Conservation (phyloP, 2,329 filamentous ascomycete genomes). For the Leptographium procerum region DNA sequence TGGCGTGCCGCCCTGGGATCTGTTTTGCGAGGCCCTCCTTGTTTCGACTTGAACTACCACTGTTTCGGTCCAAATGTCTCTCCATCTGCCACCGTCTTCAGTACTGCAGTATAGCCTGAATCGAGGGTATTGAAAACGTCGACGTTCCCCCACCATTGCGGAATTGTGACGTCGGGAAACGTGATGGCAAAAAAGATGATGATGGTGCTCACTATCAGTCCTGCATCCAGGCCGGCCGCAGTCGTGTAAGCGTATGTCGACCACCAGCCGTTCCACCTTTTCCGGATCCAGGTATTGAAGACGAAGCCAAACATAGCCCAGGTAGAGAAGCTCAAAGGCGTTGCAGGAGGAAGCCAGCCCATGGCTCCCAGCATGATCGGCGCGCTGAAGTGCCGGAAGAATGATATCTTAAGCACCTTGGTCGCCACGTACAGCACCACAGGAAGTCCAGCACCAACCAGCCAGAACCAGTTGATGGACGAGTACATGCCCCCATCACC, state of each 20-base stretch:
- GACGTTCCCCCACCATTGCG: slow-evolving; percentile 5
- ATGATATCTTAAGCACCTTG: slow-evolving; percentile 20
- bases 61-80: background rate
- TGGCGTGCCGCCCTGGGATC: too few species aligned
- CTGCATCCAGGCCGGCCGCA: slow-evolving; percentile 38
- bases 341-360: slow-evolving; percentile 24
- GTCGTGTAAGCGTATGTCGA: slow-evolving; percentile 32
- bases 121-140: background rate
- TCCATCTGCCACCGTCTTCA: background rate
- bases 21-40: too few species aligned
- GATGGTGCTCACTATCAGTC: slow-evolving; percentile 31
- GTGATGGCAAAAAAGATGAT: background rate
- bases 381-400: slow-evolving; percentile 27
- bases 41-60: too few species aligned
- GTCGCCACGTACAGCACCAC: slow-evolving; percentile 23
- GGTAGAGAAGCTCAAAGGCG: slow-evolving; percentile 28
- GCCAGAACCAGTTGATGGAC: slow-evolving; percentile 31
- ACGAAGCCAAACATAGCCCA: slow-evolving; percentile 23
- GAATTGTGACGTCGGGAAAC: background rate
- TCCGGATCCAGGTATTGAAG: slow-evolving; percentile 19
- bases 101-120: background rate
- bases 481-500: slow-evolving; percentile 34
- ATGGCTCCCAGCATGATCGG: slow-evolving; percentile 26
- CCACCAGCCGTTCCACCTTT: slow-evolving; percentile 13
- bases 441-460: slow-evolving; percentile 26